Evolutionary conservation across 164 flowering plant species (phyloP).

Genomic region (Cinnamomum micranthum): DNA sequence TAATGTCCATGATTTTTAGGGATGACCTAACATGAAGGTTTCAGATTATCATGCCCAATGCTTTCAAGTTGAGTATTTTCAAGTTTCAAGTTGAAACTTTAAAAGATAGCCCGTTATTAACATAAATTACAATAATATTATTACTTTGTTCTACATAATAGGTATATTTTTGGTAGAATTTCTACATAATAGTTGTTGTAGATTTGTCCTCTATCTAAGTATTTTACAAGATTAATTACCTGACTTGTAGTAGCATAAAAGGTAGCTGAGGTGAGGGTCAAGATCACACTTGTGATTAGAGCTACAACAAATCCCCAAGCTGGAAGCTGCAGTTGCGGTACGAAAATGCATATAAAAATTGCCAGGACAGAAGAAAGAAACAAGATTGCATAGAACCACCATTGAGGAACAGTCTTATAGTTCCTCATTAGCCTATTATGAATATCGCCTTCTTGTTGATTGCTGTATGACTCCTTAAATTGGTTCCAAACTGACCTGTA

Average conservation of each 20-base stretch:
- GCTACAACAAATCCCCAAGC: constrained; percentile 96
- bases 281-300: constrained; percentile 65
- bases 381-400: constrained; percentile 69
- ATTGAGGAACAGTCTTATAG: constrained; percentile 60
- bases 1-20: no score
- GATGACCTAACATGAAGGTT: no score
- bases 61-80: no score
- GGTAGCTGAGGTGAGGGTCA: constrained; percentile 88
- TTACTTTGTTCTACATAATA: no score
- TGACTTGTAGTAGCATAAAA: constrained; percentile 95
- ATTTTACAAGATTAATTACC: constrained; percentile 27
- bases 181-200: no score
- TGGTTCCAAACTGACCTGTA: constrained; percentile 10
- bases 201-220: no score
- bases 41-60: no score
- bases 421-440: constrained; percentile 52
- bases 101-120: no score
- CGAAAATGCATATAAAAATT: constrained; percentile 40
- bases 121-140: no score
- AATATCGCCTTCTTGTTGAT: constrained; percentile 55
- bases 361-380: constrained; percentile 38
- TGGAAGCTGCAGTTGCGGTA: constrained; percentile 68
- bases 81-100: no score
- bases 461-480: constrained; percentile 72
- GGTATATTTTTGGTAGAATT: no score